phyloP scores from a whole-genome alignment of 1,284 basidiomycete genomes.

The Naganishia liquefaciens region DNA sequence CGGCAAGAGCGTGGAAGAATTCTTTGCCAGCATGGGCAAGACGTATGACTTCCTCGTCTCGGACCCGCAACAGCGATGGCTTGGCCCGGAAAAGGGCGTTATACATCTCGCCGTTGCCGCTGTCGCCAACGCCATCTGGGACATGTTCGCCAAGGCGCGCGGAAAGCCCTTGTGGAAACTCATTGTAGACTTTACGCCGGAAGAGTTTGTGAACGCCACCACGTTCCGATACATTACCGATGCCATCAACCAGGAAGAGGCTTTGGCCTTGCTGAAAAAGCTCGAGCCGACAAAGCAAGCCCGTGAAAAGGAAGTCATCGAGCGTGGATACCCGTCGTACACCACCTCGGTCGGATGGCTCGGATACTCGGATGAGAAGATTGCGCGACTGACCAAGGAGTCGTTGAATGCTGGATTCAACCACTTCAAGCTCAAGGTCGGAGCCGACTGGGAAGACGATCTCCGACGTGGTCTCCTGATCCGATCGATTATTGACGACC shows the following conservation, averaged over 20 bases:
- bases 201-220: slow-evolving; percentile 80
- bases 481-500: slow-evolving; percentile 90
- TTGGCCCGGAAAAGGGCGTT: slow-evolving; percentile 58
- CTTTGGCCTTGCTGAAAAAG: slow-evolving; percentile 74
- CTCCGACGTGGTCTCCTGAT: slow-evolving; percentile 83
- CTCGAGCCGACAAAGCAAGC: slow-evolving; percentile 75
- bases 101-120: slow-evolving; percentile 60
- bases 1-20: slow-evolving; percentile 76
- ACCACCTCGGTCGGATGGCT: slow-evolving; percentile 93
- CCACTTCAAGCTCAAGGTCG: slow-evolving; percentile 98
- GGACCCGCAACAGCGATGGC: slow-evolving; percentile 88
- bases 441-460: slow-evolving; percentile 77
- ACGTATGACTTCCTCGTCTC: slow-evolving; percentile 63
- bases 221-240: slow-evolving; percentile 93
- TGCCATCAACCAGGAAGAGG: slow-evolving; percentile 86
- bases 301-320: slow-evolving; percentile 69
- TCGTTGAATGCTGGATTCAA: slow-evolving; percentile 84
- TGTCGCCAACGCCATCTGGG: slow-evolving; percentile 58
- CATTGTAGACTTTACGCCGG: slow-evolving; percentile 61
- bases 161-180: slow-evolving; percentile 62
- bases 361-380: slow-evolving; percentile 88
- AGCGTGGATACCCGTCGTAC: slow-evolving; percentile 82
- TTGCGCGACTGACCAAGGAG: slow-evolving; percentile 79
- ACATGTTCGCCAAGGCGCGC: slow-evolving; percentile 58
- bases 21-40: slow-evolving; percentile 83